Conservation (phyloP, 2,329 filamentous ascomycete genomes). For the Colletotrichum tanaceti region DNA sequence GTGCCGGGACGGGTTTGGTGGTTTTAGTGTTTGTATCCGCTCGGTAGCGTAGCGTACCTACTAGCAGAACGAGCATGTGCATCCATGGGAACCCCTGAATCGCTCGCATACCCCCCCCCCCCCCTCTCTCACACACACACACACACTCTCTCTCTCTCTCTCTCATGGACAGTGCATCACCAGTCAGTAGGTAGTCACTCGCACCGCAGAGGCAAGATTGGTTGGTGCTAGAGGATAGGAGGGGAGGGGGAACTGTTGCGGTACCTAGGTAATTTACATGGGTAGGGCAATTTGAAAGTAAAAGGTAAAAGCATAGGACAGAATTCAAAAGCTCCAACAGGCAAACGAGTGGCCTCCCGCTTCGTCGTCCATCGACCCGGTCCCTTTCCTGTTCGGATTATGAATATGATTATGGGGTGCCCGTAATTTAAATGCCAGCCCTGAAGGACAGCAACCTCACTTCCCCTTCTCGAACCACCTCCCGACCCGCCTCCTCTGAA, state of each 20-base stretch:
- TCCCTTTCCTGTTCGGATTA: slow-evolving; percentile 25
- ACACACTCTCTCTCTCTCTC: no score
- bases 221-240: background rate
- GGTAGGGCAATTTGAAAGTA: background rate
- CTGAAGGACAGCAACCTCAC: slow-evolving; percentile 38
- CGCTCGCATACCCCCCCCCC: slow-evolving; percentile 11
- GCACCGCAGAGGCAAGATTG: background rate
- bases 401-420: slow-evolving; percentile 38
- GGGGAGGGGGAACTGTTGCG: background rate
- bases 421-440: slow-evolving; percentile 41
- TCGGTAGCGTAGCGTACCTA: slow-evolving; percentile 3
- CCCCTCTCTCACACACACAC: no score
- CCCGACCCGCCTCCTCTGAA: background rate
- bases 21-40: background rate
- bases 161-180: slow-evolving; percentile 8
- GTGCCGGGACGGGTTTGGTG: slow-evolving; percentile 26
- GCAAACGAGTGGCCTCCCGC: slow-evolving; percentile 33
- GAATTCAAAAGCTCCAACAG: slow-evolving; percentile 13
- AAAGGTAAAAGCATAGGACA: background rate
- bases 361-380: slow-evolving; percentile 27
- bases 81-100: slow-evolving; percentile 39
- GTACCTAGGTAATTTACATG: no score
- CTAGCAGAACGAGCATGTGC: slow-evolving; percentile 32
- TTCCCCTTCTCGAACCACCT: slow-evolving; percentile 38
- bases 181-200: background rate